Base-by-base conservation (phyloP, 2,329 filamentous ascomycete genomes). In the Periglandula ipomoeae region DNA sequence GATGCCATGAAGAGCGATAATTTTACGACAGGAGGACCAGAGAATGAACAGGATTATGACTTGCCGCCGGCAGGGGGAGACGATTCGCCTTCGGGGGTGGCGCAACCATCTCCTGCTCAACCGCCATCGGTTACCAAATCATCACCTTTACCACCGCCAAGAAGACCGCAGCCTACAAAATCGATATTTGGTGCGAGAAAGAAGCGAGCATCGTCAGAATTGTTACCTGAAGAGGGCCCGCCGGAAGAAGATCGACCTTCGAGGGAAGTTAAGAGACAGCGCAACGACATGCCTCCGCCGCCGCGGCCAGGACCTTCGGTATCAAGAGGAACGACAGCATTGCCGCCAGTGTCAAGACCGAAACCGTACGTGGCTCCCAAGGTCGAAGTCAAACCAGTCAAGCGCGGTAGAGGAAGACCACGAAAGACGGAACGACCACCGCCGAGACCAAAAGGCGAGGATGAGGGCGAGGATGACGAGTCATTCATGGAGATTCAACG, bases 401-500 rank as follows among this genome's bases (percentile, higher is more conserved):
- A 41, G 8, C 44, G 50, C 13, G 50, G 51, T n/a, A 43, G 47
- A 50, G 48, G 48, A 34, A 22, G 44, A 45, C 48, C 42, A 27
- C 19, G 40, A 41, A 24, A 58, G 53, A 44, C 42, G 40, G 49
- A 47, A 50, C 44, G 44, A 44, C 54, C 19, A 57, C 27, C 56
- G 57, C 27, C 55, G 62, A 54, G 52, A 55, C 50, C 58, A 64
- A 53, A 50, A 51, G 56, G 20, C 24, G 69, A 69, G 3, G 69
- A 65, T 6, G 39, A 41, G 11, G 39, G 39, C 15, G 46, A 47
- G 2, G 65, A 63, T 9, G 76, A 78, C 32, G 68, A 71, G 7
- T 74, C 71, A 0, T 63, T 71, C 13, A 59, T 70, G 22, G 73
- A 72, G 3, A 65, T 79, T 9, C 74, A 77, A 34, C 73, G 73